Base-by-base conservation (phyloP, 2,329 filamentous ascomycete genomes). In the Claviceps sorghi region DNA sequence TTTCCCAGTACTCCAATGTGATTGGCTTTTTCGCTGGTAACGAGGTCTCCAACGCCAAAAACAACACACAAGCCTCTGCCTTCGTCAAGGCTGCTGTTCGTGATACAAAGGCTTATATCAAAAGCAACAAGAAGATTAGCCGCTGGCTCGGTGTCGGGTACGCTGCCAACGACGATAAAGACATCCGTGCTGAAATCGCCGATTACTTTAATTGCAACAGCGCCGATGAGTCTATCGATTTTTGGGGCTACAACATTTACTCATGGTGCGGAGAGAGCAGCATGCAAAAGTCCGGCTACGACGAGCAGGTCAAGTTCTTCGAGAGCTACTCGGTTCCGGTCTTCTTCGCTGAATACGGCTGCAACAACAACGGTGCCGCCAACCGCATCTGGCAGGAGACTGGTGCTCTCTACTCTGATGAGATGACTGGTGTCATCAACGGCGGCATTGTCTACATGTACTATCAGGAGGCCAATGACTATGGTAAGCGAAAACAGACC, bases 211-310 rank as follows among this genome's bases (percentile, higher is more conserved):
- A 95, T 77, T 98, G 93, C 66, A 87, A 90, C 55, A 53, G 62
- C 3, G 69, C 80, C 55, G 65, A 74, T 36, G 72, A 74, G 9
- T 64, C 85, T 55, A 95, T 97, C 59, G 93, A 98, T 71, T 97
- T 94, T 77, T 98, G 90, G 87, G 93, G 93, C 54, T 97, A 97
- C 84, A 98, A 98, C 78, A 95, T 97, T 73, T 98, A 98, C 79
- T 95, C 90, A 51, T 98, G 93, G 93, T 98, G 93, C 68, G 93
- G 91, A 60, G 69, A 90, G 60, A 95, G 87, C 64, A 80, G 75
- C 62, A 93, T 85, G 73, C 64, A 75, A 38, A 65, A 76, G 54
- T 96, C 93, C 3, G 88, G 88, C 52, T 98, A 90, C 72, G 76
- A 84, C 58, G 77, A 82, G 53, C 86, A 91, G 67, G 89, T 89